Evolutionary conservation across 2,329 filamentous ascomycete species (phyloP), one percentile per base, ranked within the genome.

Genomic region (Penicillium sp.): DNA sequence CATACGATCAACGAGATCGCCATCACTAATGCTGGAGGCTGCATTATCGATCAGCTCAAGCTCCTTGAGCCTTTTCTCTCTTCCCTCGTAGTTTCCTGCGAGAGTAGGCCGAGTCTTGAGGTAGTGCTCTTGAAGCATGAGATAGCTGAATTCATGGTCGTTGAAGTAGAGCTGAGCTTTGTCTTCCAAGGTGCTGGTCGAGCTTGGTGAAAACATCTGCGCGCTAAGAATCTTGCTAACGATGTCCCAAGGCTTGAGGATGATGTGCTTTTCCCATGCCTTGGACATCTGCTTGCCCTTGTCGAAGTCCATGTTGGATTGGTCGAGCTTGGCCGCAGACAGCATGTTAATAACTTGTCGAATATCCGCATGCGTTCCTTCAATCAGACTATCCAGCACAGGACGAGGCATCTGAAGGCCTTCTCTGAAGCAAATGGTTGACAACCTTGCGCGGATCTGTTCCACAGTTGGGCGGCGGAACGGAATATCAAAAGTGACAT

Each of bases 101-200:
- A 78, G 81, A 56, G 87, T 81, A 3, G 94, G 94, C 56, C 87
- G 90, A 2, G 91, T 92, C 59, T 86, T 88, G 11, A 99, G 81
- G 65, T 99, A 99, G 70, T 99, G 99, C 73, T 99, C 95, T 71
- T 99, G 94, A 43, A 99, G 87, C 94, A 99, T 97, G 49, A 99
- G 80, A 68, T 88, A 94, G 67, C 92, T 97, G 76, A 97, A 96
- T 67, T 99, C 94, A 69, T 99, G 94, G 67, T 99, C 94, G 72
- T 99, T 97, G 81, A 99, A 99, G 74, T 99, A 99, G 1, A 99
- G 85, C 75, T 99, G 93, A 59, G 95, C 94, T 80, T 99, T 99
- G 73, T 99, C 93, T 70, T 97, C 97, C 31, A 99, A 79, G 0
- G 91, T 96, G 3, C 90, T 81, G 62, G 91, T 95, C 75, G 91